phyloP scores from a whole-genome alignment of 2,329 filamentous ascomycete species.

The Sphaerulina musiva region DNA sequence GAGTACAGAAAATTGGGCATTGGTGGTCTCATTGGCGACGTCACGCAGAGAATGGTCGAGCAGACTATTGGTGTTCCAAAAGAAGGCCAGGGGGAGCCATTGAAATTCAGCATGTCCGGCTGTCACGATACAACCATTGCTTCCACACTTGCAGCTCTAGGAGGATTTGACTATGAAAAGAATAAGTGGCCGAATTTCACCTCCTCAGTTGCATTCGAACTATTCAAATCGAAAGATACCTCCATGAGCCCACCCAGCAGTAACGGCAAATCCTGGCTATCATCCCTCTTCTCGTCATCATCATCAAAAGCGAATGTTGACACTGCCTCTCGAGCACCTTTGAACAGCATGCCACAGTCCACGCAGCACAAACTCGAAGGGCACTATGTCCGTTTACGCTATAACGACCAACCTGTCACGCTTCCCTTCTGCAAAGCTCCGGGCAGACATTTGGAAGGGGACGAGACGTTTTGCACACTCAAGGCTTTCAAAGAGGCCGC shows the following conservation, averaged over 20 bases:
- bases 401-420: slow-evolving; percentile 77
- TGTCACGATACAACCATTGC: slow-evolving; percentile 94
- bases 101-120: slow-evolving; percentile 73
- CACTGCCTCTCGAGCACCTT: slow-evolving; percentile 46
- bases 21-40: slow-evolving; percentile 74
- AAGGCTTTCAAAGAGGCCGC: slow-evolving; percentile 88
- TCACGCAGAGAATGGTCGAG: slow-evolving; percentile 53
- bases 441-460: slow-evolving; percentile 78
- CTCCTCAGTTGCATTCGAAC: slow-evolving; percentile 81
- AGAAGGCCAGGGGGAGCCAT: slow-evolving; percentile 41
- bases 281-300: slow-evolving; percentile 23
- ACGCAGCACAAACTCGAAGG: slow-evolving; percentile 59
- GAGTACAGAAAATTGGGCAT: slow-evolving; percentile 91
- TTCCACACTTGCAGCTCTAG: slow-evolving; percentile 67
- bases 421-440: slow-evolving; percentile 71
- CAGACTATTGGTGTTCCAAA: slow-evolving; percentile 33
- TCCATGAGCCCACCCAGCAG: slow-evolving; percentile 16
- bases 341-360: slow-evolving; percentile 48
- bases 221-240: slow-evolving; percentile 59
- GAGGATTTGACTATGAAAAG: slow-evolving; percentile 61
- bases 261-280: slow-evolving; percentile 27
- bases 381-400: slow-evolving; percentile 84
- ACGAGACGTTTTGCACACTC: slow-evolving; percentile 85
- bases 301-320: slow-evolving; percentile 9
- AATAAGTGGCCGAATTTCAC: slow-evolving; percentile 86